Conservation (phyloP, 2,329 filamentous ascomycete genomes). For the Epichloe hybrida region DNA sequence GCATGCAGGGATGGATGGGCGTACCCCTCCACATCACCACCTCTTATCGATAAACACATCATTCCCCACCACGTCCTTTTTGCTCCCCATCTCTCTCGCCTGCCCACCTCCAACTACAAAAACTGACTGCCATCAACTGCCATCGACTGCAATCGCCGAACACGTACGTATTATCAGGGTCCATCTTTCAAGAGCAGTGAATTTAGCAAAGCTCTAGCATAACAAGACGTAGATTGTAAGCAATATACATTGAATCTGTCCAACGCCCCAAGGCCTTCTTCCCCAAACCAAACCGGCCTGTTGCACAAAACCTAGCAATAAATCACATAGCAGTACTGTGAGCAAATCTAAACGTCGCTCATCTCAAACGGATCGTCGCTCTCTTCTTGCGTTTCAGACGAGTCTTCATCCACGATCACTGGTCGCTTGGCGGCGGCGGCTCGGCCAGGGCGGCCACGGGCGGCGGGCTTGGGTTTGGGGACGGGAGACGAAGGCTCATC, state of each 20-base stretch:
- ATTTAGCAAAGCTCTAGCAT: neutral
- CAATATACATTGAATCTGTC: neutral
- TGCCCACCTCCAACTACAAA: no score
- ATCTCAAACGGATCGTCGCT: constrained; percentile 34
- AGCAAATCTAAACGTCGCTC: constrained; percentile 21
- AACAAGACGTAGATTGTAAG: neutral
- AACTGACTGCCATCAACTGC: no score
- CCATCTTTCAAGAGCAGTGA: no score
- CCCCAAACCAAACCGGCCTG: neutral
- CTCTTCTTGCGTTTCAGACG: constrained; percentile 18
- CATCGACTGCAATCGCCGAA: no score
- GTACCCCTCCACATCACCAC: no score
- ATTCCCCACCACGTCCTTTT: no score
- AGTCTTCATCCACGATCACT: constrained; percentile 25
- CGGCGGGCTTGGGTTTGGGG: constrained; percentile 21
- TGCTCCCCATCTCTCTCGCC: no score
- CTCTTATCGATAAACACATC: no score
- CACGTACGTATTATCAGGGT: no score
- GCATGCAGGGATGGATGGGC: no score
- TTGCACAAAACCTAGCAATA: neutral
- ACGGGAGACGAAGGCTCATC: constrained; percentile 27
- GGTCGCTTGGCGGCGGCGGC: constrained; percentile 27
- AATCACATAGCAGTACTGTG: neutral
- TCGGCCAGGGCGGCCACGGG: constrained; percentile 30
- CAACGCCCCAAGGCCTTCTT: neutral